Conservation (phyloP, 1,284 basidiomycete genomes). For the Fistulinella cinereoalba region DNA sequence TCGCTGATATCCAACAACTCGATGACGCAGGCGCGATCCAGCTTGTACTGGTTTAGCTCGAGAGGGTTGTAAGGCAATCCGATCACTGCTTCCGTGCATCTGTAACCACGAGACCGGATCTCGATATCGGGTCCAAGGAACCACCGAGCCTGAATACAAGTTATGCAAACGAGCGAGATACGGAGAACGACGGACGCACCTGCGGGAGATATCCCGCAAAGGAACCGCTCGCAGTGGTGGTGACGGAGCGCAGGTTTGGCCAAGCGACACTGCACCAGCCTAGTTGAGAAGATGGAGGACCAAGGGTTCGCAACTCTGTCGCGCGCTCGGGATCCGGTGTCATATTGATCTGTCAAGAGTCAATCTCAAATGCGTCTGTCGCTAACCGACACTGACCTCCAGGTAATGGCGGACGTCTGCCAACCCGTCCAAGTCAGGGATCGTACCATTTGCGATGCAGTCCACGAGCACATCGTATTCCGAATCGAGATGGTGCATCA, state of each 20-base stretch:
- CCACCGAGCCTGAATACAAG: not conserved
- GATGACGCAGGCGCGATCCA: not conserved
- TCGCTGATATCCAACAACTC: constrained; percentile 12
- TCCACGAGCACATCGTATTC: constrained; percentile 20
- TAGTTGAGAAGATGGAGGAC: too few relatives aligned
- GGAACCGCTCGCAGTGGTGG: too few relatives aligned
- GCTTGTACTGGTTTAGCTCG: not conserved
- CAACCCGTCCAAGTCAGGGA: constrained; percentile 14
- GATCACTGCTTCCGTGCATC: not conserved
- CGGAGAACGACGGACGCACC: too few relatives aligned
- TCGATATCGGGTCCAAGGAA: not conserved
- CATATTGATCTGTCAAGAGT: constrained; percentile 7
- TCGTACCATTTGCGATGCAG: constrained; percentile 11
- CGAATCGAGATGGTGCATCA: constrained; percentile 18
- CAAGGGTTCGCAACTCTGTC: constrained; percentile 4
- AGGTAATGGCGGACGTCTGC: constrained; percentile 11
- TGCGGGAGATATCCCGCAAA: too few relatives aligned
- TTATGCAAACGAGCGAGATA: not conserved
- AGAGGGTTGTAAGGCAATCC: not conserved
- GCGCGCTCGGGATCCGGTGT: constrained; percentile 18
- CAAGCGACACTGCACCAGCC: too few relatives aligned
- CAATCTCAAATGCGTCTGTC: too few relatives aligned
- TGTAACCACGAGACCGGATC: not conserved
- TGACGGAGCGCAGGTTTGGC: too few relatives aligned
- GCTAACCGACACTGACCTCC: too few relatives aligned